phyloP scores from a whole-genome alignment of 2,329 filamentous ascomycete species.

The Cladophialophora psammophila region DNA sequence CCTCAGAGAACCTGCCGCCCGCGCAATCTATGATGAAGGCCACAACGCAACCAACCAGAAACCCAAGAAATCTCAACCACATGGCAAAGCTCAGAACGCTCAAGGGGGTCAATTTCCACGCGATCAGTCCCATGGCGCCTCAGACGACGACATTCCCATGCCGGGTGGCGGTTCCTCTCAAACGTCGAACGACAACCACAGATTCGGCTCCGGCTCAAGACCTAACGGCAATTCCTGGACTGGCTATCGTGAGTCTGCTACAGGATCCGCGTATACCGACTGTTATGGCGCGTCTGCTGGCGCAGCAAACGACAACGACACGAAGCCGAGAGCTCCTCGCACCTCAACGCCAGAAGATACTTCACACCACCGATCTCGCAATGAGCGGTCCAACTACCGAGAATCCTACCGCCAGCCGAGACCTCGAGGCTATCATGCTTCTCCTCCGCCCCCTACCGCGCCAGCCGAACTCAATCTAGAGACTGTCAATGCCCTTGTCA shows the following conservation, averaged over 20 bases:
- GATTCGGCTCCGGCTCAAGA: neutral
- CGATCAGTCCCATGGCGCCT: neutral
- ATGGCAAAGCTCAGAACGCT: neutral
- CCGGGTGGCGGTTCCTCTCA: neutral
- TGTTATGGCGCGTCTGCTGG: neutral
- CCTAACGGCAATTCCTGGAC: neutral
- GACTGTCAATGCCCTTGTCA: neutral
- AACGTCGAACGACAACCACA: neutral
- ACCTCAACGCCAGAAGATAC: neutral
- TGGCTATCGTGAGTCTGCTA: conserved; percentile 9
- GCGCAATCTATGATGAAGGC: conserved; percentile 18
- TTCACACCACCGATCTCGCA: neutral
- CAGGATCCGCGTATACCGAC: conserved; percentile 8
- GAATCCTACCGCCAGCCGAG: neutral
- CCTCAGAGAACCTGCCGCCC: conserved; percentile 12
- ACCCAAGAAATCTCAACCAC: neutral
- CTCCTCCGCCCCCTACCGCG: neutral
- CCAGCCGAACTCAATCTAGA: conserved; percentile 9
- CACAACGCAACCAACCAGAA: neutral
- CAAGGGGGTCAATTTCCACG: neutral
- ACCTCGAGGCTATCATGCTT: neutral
- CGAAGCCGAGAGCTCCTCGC: neutral
- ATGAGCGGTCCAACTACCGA: neutral
- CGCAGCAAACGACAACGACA: neutral
- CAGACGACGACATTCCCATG: neutral